Conservation (phyloP, 1,284 basidiomycete genomes). For the Stereum hirsutum region DNA sequence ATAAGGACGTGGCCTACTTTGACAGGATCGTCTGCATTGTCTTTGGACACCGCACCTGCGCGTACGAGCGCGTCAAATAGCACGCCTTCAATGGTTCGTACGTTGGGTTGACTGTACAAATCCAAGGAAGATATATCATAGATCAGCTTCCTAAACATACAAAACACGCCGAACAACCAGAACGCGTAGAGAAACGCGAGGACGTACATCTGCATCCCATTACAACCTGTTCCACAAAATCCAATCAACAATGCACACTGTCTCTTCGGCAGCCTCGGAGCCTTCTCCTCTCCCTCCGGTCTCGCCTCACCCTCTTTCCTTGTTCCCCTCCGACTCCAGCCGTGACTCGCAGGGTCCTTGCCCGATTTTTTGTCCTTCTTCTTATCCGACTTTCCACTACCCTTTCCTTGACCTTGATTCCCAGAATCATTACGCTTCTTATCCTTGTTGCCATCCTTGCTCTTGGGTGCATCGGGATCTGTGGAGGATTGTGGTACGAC, state of each 20-base stretch:
- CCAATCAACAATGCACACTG: slow-evolving; percentile 68
- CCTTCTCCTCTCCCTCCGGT: slow-evolving; percentile 17
- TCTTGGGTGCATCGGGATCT: too few species aligned
- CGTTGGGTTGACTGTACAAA: slow-evolving; percentile 41
- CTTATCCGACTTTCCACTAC: too few species aligned
- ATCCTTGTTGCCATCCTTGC: too few species aligned
- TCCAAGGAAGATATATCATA: slow-evolving; percentile 2
- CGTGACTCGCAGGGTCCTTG: too few species aligned
- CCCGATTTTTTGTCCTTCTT: too few species aligned
- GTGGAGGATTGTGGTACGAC: too few species aligned
- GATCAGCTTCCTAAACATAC: slow-evolving; percentile 1
- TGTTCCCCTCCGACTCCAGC: slow-evolving; percentile 20
- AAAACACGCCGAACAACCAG: background rate
- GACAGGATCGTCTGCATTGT: slow-evolving; percentile 87
- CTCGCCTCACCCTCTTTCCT: slow-evolving; percentile 4
- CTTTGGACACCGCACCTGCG: slow-evolving; percentile 85
- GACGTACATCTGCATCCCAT: slow-evolving; percentile 93
- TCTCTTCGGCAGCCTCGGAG: slow-evolving; percentile 59
- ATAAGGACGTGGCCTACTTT: slow-evolving; percentile 45
- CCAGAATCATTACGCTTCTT: too few species aligned
- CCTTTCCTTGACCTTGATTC: too few species aligned
- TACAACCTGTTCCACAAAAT: slow-evolving; percentile 78
- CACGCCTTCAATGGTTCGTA: slow-evolving; percentile 85
- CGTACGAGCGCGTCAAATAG: slow-evolving; percentile 85
- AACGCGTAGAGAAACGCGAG: background rate